A percentile compares a stretch with the other conserved stretches of the same genome.
These are phyloP conservation scores for Sutorius australiensis DNA, from an alignment of 768 basidiomycete genomes.

Conservation along the genomic window DNA sequence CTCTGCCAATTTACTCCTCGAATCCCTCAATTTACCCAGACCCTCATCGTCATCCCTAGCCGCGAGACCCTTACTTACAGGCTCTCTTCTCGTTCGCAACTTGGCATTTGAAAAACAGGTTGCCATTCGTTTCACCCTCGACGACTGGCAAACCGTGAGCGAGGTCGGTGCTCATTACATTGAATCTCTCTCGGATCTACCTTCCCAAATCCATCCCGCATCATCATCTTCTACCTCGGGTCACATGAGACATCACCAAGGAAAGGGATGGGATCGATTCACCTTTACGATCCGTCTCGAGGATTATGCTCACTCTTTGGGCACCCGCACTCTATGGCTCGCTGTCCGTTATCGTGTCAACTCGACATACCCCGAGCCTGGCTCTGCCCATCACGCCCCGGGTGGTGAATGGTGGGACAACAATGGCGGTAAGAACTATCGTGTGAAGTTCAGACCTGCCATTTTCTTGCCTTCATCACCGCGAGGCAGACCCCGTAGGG, in stretches of 20 bases:
- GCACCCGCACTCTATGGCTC: conserved; percentile 54
- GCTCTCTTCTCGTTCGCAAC: conserved; percentile 82
- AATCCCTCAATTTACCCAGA: conserved; percentile 32
- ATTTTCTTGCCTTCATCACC: background rate
- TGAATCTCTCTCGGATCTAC: conserved; percentile 40
- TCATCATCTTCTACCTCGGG: background rate
- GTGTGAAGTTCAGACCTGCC: conserved; percentile 53
- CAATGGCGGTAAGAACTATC: conserved; percentile 75
- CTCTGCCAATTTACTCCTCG: conserved; percentile 34
- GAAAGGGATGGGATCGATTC: conserved; percentile 54
- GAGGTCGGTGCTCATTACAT: conserved; percentile 65
- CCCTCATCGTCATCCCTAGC: conserved; percentile 3
- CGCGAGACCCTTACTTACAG: conserved; percentile 47
- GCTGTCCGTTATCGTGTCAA: conserved; percentile 49
- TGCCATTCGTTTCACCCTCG: conserved; percentile 83
- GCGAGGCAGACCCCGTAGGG: conserved; percentile 13
- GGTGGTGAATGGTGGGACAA: conserved; percentile 94
- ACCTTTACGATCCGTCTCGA: conserved; percentile 64
- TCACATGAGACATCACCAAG: background rate
- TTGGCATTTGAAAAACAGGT: conserved; percentile 84
- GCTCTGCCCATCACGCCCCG: conserved; percentile 30
- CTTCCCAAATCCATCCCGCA: conserved; percentile 20
- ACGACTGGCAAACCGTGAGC: conserved; percentile 90
- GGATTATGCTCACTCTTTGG: conserved; percentile 55
- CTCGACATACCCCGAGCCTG: conserved; percentile 17